phyloP scores from a whole-genome alignment of 1,284 basidiomycete genomes.

The Termitomyces sp. region DNA sequence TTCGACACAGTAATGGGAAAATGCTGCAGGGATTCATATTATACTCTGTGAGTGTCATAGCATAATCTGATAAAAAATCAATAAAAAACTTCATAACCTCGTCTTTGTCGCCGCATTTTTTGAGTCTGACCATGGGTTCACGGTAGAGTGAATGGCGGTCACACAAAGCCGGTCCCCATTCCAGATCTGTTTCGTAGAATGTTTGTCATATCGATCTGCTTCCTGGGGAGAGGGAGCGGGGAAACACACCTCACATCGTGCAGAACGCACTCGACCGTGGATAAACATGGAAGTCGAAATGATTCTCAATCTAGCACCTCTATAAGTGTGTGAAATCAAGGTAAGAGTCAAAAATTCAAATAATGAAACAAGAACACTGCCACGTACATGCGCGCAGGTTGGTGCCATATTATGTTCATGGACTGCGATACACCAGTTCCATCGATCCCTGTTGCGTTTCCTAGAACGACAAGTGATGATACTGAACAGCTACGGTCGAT shows the following conservation, averaged over 20 bases:
- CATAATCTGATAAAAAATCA: not conserved
- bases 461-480: slow-evolving; percentile 39
- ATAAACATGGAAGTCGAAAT: slow-evolving; percentile 39
- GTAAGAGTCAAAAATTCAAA: not conserved
- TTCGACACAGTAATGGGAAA: too few species aligned
- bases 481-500: slow-evolving; percentile 37
- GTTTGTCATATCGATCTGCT: slow-evolving; percentile 1
- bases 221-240: not conserved
- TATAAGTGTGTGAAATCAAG: slow-evolving; percentile 16
- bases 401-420: slow-evolving; percentile 46
- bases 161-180: slow-evolving; percentile 35
- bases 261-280: slow-evolving; percentile 38
- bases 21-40: not conserved
- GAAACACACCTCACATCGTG: slow-evolving; percentile 39
- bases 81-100: slow-evolving; percentile 12
- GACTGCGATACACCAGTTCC: slow-evolving; percentile 46
- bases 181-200: slow-evolving; percentile 27
- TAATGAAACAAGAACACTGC: not conserved
- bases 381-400: slow-evolving; percentile 36
- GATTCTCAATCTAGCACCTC: slow-evolving; percentile 42
- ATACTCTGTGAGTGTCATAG: slow-evolving; percentile 2
- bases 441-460: slow-evolving; percentile 32
- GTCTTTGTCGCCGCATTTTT: slow-evolving; percentile 2
- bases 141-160: slow-evolving; percentile 42
- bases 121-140: slow-evolving; percentile 22